Percentiles rank a stretch among this genome's conserved stretches.
Conservation (phyloP, 148 eudicot genomes). For the Nepenthes gracilis region DNA sequence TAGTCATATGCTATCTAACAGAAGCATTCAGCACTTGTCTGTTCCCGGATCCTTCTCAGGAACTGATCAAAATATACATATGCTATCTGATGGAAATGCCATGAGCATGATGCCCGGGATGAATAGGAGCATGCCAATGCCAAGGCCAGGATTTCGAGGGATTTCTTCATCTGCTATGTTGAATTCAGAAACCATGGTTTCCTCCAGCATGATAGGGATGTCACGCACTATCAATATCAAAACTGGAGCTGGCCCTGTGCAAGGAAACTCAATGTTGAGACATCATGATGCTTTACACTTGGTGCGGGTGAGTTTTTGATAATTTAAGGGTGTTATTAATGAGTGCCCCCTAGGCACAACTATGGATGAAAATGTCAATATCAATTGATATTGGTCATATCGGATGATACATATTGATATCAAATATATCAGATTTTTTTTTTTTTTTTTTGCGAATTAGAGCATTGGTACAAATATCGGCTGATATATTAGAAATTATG, state of each 20-base stretch:
- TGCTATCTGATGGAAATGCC: conserved; percentile 55
- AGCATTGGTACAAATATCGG: too few species aligned
- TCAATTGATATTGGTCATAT: too few species aligned
- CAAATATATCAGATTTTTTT: too few species aligned
- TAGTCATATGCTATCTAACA: conserved; percentile 48
- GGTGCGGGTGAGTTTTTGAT: conserved; percentile 45
- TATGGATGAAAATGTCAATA: too few species aligned
- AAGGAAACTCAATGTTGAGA: conserved; percentile 51
- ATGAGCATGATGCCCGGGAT: conserved; percentile 41
- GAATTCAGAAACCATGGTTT: conserved; percentile 47
- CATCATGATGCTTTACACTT: conserved; percentile 56
- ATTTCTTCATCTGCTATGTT: conserved; percentile 42
- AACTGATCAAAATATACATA: conserved; percentile 52
- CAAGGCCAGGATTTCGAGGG: conserved; percentile 65
- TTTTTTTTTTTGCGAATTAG: too few species aligned
- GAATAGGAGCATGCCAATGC: conserved; percentile 46
- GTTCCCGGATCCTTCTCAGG: conserved; percentile 54
- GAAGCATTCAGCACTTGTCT: conserved; percentile 47
- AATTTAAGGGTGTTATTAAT: too few species aligned
- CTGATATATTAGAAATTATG: too few species aligned
- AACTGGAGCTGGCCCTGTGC: conserved; percentile 49
- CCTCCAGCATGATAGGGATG: conserved; percentile 32
- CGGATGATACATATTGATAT: too few species aligned
- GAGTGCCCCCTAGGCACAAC: too few species aligned
- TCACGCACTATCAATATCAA: conserved; percentile 38